These are phyloP conservation scores for Parathielavia hyrcaniae DNA, from an alignment of 495 filamentous ascomycete species.

Conservation along the genomic window DNA sequence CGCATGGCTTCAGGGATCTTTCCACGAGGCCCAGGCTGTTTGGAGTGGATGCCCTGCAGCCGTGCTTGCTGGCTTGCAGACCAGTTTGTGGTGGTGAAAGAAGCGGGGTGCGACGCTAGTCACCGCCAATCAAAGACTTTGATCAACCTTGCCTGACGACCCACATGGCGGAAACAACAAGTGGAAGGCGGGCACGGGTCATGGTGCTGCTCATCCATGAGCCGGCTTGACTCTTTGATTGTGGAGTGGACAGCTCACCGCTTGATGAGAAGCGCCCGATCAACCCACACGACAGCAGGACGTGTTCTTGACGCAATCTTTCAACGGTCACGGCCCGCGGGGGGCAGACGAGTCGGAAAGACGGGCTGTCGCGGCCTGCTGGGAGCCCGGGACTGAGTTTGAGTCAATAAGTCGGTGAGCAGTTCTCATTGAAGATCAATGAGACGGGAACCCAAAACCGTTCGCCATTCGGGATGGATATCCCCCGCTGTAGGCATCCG, in stretches of 20 bases:
- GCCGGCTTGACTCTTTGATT: slow-evolving; percentile 5
- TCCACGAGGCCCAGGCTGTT: slow-evolving; percentile 26
- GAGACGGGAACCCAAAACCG: too few species aligned
- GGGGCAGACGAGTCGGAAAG: too few species aligned
- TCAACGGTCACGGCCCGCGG: too few species aligned
- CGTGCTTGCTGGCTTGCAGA: slow-evolving; percentile 4
- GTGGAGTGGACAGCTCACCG: background rate
- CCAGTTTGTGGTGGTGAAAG: background rate
- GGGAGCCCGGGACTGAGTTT: too few species aligned
- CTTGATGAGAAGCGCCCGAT: background rate
- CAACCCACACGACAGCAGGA: background rate
- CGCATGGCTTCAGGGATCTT: slow-evolving; percentile 37
- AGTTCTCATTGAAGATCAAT: too few species aligned
- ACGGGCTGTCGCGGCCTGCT: too few species aligned
- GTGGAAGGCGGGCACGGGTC: slow-evolving; percentile 2
- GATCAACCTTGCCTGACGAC: slow-evolving; percentile 5
- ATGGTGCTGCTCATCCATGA: slow-evolving; percentile 3
- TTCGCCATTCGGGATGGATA: too few species aligned
- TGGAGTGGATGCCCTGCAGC: slow-evolving; percentile 25
- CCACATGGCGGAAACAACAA: slow-evolving; percentile 6
- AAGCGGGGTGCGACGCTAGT: background rate
- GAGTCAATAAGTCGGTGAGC: too few species aligned
- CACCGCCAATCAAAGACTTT: background rate
- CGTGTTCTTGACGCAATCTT: too few species aligned
- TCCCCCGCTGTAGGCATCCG: too few species aligned